These are phyloP conservation scores for Amanita rubescens DNA, from an alignment of 768 basidiomycete species.

Conservation along the genomic window DNA sequence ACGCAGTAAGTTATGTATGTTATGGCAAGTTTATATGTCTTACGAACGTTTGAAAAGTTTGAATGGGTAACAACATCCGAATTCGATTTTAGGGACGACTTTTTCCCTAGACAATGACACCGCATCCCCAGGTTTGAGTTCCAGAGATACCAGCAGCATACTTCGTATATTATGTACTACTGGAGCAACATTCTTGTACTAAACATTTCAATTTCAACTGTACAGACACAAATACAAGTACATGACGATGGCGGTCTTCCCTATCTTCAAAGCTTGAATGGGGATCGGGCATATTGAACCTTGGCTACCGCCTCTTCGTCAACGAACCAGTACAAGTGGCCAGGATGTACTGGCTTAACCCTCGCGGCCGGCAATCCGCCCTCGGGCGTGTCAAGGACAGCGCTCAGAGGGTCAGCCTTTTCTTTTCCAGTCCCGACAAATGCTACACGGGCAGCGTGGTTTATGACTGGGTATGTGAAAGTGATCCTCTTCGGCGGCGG, in stretches of 20 bases:
- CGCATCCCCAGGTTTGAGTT: background rate
- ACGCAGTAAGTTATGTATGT: constrained; percentile 1
- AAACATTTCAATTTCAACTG: background rate
- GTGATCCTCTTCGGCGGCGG: constrained; percentile 88
- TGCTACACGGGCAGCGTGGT: constrained; percentile 79
- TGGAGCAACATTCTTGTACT: background rate
- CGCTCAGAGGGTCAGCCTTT: constrained; percentile 70
- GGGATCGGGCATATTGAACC: constrained; percentile 47
- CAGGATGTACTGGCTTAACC: constrained; percentile 71
- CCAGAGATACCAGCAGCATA: too few relatives aligned
- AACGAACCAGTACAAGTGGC: constrained; percentile 91
- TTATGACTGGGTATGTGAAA: constrained; percentile 85
- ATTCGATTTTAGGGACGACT: constrained; percentile 59
- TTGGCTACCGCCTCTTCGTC: constrained; percentile 76
- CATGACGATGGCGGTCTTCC: background rate
- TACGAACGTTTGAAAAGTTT: constrained; percentile 30
- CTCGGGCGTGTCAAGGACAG: constrained; percentile 77
- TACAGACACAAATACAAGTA: background rate
- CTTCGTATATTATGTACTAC: background rate
- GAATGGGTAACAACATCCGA: constrained; percentile 41
- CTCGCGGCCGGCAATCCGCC: constrained; percentile 73
- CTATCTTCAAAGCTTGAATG: constrained; percentile 45
- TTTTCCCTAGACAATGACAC: constrained; percentile 23
- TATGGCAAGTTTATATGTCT: background rate
- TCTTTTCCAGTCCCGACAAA: constrained; percentile 83